Evolutionary conservation across 179 eudicot species (phyloP).

Genomic region (Beta lomatogona): DNA sequence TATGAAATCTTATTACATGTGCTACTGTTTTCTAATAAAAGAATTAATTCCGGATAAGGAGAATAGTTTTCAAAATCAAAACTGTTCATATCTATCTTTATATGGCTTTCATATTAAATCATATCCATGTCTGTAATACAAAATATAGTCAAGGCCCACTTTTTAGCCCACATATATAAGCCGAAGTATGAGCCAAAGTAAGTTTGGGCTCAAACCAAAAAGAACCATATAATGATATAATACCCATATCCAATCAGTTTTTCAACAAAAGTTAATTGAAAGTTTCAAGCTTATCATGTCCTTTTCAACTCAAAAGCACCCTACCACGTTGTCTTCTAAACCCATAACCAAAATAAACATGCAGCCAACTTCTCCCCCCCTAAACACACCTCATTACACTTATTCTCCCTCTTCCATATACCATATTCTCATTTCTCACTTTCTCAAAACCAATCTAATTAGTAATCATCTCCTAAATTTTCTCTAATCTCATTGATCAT

Average conservation of each 20-base stretch:
- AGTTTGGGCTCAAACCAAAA: neutral
- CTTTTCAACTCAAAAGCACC: neutral
- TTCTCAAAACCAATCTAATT: neutral
- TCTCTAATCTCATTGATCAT: neutral
- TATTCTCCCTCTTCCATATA: neutral
- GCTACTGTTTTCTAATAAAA: too few relatives aligned
- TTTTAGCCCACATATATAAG: neutral
- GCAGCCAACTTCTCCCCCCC: conserved; percentile 19
- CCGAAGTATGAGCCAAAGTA: neutral
- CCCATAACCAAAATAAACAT: conserved; percentile 15
- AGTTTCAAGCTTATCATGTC: neutral
- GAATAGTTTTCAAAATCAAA: too few relatives aligned
- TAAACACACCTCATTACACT: neutral
- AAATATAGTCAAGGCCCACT: neutral
- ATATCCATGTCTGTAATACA: too few relatives aligned
- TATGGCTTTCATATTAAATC: too few relatives aligned
- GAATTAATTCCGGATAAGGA: too few relatives aligned
- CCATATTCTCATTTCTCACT: neutral
- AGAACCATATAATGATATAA: neutral
- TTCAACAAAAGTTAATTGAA: neutral
- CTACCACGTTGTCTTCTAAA: conserved; percentile 19
- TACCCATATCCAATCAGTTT: neutral
- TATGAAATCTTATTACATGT: too few relatives aligned
- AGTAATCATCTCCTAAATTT: neutral
- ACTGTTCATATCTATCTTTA: too few relatives aligned